Conservation (phyloP, 1,139 yeast genomes). For the Debaryomyces coudertii region DNA sequence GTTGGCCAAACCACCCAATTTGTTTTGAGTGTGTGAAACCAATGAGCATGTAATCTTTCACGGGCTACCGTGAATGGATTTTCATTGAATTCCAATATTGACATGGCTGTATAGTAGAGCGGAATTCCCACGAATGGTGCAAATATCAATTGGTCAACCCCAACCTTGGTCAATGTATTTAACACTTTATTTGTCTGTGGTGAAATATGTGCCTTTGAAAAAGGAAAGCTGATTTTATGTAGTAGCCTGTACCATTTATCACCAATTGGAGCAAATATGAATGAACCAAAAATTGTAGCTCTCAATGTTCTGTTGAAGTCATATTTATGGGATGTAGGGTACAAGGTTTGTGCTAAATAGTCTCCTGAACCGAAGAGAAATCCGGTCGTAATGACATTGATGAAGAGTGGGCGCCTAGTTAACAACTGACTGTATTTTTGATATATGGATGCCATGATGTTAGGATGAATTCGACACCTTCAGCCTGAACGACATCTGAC, state of each 20-base stretch:
- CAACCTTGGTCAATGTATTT: conserved; percentile 51
- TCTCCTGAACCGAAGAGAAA: conserved; percentile 48
- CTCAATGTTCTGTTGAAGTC: conserved; percentile 36
- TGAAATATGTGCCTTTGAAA: conserved; percentile 7
- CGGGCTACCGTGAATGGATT: conserved; percentile 32
- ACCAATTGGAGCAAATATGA: conserved; percentile 48
- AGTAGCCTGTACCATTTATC: conserved; percentile 44
- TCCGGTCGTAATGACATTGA: conserved; percentile 46
- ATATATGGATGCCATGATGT: conserved; percentile 3
- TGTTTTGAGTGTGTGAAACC: conserved; percentile 62
- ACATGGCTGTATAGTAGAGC: conserved; percentile 67
- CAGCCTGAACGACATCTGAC: background rate
- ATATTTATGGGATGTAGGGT: conserved; percentile 25
- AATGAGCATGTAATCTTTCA: conserved; percentile 48
- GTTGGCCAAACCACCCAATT: conserved; percentile 92
- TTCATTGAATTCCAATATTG: conserved; percentile 55
- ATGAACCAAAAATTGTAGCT: conserved; percentile 40
- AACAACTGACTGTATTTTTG: conserved; percentile 34
- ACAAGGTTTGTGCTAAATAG: conserved; percentile 38
- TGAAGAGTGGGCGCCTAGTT: conserved; percentile 33
- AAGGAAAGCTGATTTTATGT: conserved; percentile 23
- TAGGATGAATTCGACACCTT: background rate
- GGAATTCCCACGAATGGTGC: conserved; percentile 76
- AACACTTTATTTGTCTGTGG: conserved; percentile 8
- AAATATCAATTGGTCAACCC: conserved; percentile 72